Evolutionary conservation across 2,329 filamentous ascomycete genomes (phyloP).

Genomic region (Coniochaeta sp.): DNA sequence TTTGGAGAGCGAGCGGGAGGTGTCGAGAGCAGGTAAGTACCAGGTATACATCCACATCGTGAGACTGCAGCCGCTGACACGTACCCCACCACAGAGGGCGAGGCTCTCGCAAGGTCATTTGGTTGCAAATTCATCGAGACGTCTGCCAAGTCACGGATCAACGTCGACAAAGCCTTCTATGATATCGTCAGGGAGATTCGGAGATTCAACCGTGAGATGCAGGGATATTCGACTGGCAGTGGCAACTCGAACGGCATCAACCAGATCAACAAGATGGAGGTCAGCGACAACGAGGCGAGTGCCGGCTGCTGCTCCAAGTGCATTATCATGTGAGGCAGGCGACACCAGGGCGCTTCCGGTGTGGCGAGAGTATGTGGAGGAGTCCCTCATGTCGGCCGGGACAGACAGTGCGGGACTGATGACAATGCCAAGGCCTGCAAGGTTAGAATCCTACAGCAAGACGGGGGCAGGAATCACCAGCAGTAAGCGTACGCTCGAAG

Average conservation of each 20-base stretch:
- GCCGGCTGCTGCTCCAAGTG: conserved; percentile 81
- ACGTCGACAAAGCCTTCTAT: conserved; percentile 98
- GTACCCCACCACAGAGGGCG: conserved; percentile 62
- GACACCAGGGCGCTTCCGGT: not conserved
- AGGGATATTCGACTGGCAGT: conserved; percentile 70
- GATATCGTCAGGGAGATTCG: conserved; percentile 97
- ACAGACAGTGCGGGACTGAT: not conserved
- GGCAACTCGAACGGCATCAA: conserved; percentile 55
- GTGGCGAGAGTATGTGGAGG: not conserved
- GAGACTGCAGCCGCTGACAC: conserved; percentile 6
- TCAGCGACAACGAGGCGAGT: conserved; percentile 61
- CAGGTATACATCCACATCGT: not conserved
- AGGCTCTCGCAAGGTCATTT: conserved; percentile 77
- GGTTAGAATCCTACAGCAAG: not conserved
- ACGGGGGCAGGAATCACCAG: not conserved
- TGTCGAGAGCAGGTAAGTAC: conserved; percentile 74
- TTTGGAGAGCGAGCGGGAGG: conserved; percentile 86
- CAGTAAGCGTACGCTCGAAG: not conserved
- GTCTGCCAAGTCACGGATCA: conserved; percentile 94
- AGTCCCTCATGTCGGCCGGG: not conserved
- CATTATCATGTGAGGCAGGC: conserved; percentile 72
- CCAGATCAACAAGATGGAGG: conserved; percentile 68
- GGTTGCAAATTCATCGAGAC: conserved; percentile 99
- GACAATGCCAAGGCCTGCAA: conserved; percentile 3
- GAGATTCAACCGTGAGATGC: conserved; percentile 98